Base-by-base conservation (phyloP, 2,329 filamentous ascomycete species). In the Verticillium klebahnii region DNA sequence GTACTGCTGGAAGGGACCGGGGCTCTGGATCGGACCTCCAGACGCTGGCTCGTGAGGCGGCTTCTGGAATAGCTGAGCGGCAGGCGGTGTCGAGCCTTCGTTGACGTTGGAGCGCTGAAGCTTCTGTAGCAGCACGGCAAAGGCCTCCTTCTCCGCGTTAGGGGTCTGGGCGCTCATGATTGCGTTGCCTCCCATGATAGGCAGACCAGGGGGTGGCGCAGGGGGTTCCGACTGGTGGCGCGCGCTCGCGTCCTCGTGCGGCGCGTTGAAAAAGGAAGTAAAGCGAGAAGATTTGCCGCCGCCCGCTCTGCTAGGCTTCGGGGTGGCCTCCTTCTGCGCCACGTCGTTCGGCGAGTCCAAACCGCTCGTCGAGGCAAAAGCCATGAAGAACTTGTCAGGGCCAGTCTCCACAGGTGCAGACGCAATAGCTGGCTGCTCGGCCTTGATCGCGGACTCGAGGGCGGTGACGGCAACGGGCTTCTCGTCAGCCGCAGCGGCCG, bases 111-210 rank as follows among this genome's bases (percentile, higher is more conserved):
- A 84, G 62, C 80, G 80, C 64, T 93, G 89, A 50, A 97, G 84
- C 82, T 97, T 96, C 67, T 90, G 85, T 39, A 97, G 80, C 56
- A 97, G 85, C 55, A 88, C 85, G 66, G 92, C 86, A 75, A 97
- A 97, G 1, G 92, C 93, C 73, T 93, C 90, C 74, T 92, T 92
- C 70, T 97, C 93, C 59, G 87, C 85, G 64, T 88, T 86, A 6
- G 80, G 76, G 54, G 54, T 11, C 25, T 25, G 14, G n/a, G 54
- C 54, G n/a, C 40, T 50, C 40, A 50, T 50, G 40, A 50, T 50
- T 2, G 40, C 40, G 40, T 50, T 50, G 40, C 40, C 40, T 12
- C 40, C 40, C 19, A 50, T 50, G n/a, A 56, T 32, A 3, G 54
- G 54, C 19, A 50, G 40, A 9, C 40, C 40, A 23, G 40, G 40